Base-by-base conservation (phyloP, 2,329 filamentous ascomycete genomes). In the Xylariaceae sp. region DNA sequence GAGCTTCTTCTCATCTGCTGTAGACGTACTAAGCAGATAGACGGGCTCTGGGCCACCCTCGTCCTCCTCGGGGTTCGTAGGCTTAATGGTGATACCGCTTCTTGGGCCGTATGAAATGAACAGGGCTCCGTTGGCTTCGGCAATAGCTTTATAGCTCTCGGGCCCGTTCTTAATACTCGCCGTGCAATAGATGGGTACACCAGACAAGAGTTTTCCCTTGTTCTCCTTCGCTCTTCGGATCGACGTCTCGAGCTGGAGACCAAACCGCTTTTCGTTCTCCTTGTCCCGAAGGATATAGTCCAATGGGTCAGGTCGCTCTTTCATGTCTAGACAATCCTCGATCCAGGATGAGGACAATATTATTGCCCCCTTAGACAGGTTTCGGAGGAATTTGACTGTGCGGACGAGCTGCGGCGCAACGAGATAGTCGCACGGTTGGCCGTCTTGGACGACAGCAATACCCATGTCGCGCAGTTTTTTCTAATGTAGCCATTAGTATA, bases 361-460 rank as follows among this genome's bases (percentile, higher is more conserved):
- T 1, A 83, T 81, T 0, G 92, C 90, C 0, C 89, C 92, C 60
- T 85, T 86, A 15, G 94, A 92, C 34, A 99, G 77, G 10, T 92
- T 91, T 62, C 88, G 88, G 53, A 97, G 86, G 71, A 99, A 99
- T 71, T 99, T 99, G 72, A 90, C 86, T 0, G 94, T 99, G 44
- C 94, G 88, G 39, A 97, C 84, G 62, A 97, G 85, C 48, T 86
- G 83, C 0, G 93, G 94, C 2, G 93, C 93, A 39, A 91, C 92
- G 9, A 99, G 83, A 71, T 96, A 90, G 68, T 93, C 90, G 71
- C 90, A 94, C 50, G 84, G 82, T 52, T 84, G 82, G 30, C 86
- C 85, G 69, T 96, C 89, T 67, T 88, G 82, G 3, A 90, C 88
- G 18, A 96, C 84, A 66, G 86, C 81, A 58, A 99, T 89, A 6